Base-by-base conservation (phyloP, 2,329 filamentous ascomycete species). In the Trichoderma lentiforme region DNA sequence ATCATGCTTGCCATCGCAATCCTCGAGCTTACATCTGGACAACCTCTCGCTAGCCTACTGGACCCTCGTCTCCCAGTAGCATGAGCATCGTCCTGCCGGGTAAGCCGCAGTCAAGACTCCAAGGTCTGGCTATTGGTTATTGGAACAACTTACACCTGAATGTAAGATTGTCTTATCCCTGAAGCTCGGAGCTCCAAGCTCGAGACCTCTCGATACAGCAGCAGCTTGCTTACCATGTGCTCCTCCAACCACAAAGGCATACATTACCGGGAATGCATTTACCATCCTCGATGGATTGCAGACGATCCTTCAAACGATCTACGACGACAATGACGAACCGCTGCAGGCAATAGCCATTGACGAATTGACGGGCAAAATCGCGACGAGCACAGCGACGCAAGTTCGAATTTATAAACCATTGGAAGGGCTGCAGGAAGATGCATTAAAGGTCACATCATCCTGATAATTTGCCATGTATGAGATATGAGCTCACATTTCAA, bases 191-290 rank as follows among this genome's bases (percentile, higher is more conserved):
- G 39, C 53, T 51, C 18, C 18, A 32, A 47, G n/a, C 26, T 36
- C 21, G 39, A 34, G 63, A 30, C 26, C 51, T 36, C 34, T 53
- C 15, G 24, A 56, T 58, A 58, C 58, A 47, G 26, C 67, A 34
- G 28, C 32, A 39, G 30, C 58, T 57, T 60, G 30, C 58, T 57
- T 60, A 73, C 39, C 32, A 61, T 51, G 18, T 63, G 26, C 32
- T 32, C 14, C 28, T 15, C 58, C 65, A 51, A 73, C 68, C 63
- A 36, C 78, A 8, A 18, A 97, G 93, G 89, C 90, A 66, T 99
- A 98, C 83, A 92, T 98, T 75, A 96, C 93, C 73, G 95, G 95
- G 78, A 93, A 92, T 82, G 93, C 93, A 73, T 89, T 98, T 75
- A 90, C 96, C 68, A 91, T 99, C 77, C 90, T 98, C 76, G 88